Conservation (phyloP, 371 early-diverging fungal genomes). For the Nematocida sp. region DNA sequence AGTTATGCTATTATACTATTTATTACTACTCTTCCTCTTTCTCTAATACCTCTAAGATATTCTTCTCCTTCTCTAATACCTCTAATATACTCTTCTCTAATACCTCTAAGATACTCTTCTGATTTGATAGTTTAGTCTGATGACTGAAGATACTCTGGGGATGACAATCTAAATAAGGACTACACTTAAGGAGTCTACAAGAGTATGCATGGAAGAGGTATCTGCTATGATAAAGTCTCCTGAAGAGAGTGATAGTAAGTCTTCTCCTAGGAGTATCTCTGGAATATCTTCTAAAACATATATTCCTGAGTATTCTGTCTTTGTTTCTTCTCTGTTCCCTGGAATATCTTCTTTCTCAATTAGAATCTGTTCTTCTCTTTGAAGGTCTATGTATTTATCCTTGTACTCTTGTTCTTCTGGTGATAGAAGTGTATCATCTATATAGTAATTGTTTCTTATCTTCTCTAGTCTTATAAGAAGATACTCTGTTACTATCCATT, state of each 20-base stretch:
- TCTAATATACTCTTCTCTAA: too few species aligned
- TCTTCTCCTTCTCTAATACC: too few species aligned
- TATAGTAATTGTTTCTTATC: slow-evolving; percentile 32
- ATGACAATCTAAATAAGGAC: neutral
- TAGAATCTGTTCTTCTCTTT: slow-evolving; percentile 1
- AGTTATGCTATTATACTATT: too few species aligned
- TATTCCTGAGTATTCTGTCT: slow-evolving; percentile 19
- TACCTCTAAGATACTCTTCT: too few species aligned
- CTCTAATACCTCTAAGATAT: too few species aligned
- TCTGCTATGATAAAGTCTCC: slow-evolving; percentile 48
- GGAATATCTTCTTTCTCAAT: slow-evolving; percentile 14
- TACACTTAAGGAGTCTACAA: slow-evolving; percentile 7
- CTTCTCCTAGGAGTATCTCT: slow-evolving; percentile 15
- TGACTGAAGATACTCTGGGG: too few species aligned
- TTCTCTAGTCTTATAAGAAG: slow-evolving; percentile 38
- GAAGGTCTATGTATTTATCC: neutral
- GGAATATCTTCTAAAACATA: slow-evolving; percentile 33
- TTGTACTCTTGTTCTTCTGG: slow-evolving; percentile 10
- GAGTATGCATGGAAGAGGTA: neutral
- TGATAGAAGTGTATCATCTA: neutral
- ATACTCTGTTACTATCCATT: slow-evolving; percentile 45
- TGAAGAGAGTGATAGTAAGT: neutral
- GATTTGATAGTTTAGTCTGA: too few species aligned
- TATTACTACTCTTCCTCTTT: too few species aligned
- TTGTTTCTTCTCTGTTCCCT: neutral